Conservation (phyloP, 139 green algal genomes). For the Closterium sp. region DNA sequence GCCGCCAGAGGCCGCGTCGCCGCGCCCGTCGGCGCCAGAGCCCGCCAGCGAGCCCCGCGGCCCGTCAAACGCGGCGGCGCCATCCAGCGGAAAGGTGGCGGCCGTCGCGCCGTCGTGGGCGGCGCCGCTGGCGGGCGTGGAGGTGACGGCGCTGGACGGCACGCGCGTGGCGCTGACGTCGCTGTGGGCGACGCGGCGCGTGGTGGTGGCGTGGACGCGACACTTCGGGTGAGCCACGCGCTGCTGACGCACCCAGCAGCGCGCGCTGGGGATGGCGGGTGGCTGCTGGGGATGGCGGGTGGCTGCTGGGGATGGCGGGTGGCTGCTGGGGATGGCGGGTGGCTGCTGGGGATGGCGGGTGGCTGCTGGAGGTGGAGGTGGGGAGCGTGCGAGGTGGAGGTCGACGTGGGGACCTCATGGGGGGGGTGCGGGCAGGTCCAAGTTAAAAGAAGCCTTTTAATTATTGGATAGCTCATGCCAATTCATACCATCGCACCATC, state of each 20-base stretch:
- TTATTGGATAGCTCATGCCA: too few species aligned
- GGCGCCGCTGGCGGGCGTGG: background rate
- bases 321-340: too few species aligned
- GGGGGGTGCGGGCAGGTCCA: background rate
- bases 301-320: too few species aligned
- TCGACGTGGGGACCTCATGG: too few species aligned
- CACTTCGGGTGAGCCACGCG: constrained; percentile 11
- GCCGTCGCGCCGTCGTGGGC: background rate
- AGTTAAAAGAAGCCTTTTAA: too few species aligned
- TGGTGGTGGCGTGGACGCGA: constrained; percentile 10
- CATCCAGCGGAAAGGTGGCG: background rate
- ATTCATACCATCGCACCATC: too few species aligned
- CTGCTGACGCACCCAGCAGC: too few species aligned
- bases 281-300: too few species aligned
- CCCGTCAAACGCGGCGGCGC: background rate
- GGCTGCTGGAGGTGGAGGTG: too few species aligned
- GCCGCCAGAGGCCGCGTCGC: background rate
- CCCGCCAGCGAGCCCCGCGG: background rate
- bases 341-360: too few species aligned
- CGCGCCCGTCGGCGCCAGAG: background rate
- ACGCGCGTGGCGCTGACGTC: background rate
- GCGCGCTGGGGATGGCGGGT: too few species aligned
- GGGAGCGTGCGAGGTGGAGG: too few species aligned
- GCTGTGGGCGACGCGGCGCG: constrained; percentile 3
- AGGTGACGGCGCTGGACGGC: background rate